These are phyloP conservation scores for Paramecium sonneborni DNA, from an alignment of 73 alveolate species.

Conservation along the genomic window DNA sequence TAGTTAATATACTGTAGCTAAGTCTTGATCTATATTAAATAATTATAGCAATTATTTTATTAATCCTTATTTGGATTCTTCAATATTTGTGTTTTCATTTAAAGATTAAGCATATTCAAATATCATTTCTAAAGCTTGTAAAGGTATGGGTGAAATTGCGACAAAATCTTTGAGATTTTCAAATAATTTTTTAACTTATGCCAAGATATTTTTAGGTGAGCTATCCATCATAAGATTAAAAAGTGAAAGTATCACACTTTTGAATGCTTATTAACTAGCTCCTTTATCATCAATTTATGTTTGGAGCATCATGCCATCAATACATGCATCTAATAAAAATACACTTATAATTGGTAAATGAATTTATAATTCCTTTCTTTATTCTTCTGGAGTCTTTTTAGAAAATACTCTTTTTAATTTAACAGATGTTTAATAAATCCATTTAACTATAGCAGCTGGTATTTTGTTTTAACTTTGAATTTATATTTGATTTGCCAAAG, in stretches of 20 bases:
- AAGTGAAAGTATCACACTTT: background rate
- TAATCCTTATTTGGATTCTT: background rate
- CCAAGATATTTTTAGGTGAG: background rate
- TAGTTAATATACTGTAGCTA: background rate
- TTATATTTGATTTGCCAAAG: conserved; percentile 12
- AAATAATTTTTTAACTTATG: background rate
- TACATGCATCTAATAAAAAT: background rate
- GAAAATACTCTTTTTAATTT: background rate
- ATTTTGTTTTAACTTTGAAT: background rate
- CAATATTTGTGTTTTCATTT: background rate
- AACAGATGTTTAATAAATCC: background rate
- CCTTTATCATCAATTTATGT: conserved; percentile 19
- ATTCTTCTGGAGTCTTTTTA: background rate
- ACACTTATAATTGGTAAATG: background rate
- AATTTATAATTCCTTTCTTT: background rate
- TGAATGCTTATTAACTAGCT: conserved; percentile 22
- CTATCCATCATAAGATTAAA: conserved; percentile 33
- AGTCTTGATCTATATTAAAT: conserved; percentile 11
- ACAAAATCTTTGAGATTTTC: background rate
- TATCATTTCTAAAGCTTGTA: conserved; percentile 21
- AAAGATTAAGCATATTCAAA: background rate
- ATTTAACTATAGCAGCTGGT: conserved; percentile 13
- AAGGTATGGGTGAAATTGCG: background rate
- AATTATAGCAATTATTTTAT: background rate
- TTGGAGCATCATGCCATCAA: background rate